Conservation (phyloP, 1,284 basidiomycete genomes). For the Golubevia pallescens region DNA sequence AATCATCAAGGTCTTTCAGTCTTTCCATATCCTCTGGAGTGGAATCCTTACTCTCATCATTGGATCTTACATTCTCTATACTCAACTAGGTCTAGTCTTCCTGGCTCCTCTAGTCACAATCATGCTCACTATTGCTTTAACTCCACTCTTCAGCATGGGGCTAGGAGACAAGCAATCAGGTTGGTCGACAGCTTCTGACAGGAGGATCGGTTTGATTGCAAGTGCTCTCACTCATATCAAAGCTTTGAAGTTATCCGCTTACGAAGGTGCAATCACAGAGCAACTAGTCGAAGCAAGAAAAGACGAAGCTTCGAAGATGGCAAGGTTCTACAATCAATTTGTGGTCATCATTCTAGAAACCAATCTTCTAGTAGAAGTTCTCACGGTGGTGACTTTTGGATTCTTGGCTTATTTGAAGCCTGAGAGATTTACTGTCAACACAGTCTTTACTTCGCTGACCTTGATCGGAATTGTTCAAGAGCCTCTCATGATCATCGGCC, state of each 20-base stretch:
- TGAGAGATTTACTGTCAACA: slow-evolving; percentile 29
- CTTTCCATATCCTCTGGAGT: slow-evolving; percentile 23
- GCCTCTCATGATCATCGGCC: slow-evolving; percentile 29
- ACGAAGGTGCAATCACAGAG: slow-evolving; percentile 24
- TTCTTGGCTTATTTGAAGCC: slow-evolving; percentile 22
- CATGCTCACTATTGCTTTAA: slow-evolving; percentile 19
- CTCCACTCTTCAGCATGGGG: slow-evolving; percentile 21
- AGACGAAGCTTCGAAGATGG: slow-evolving; percentile 22
- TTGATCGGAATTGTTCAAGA: slow-evolving; percentile 25
- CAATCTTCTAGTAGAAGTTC: slow-evolving; percentile 23
- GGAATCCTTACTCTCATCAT: slow-evolving; percentile 25
- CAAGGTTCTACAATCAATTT: slow-evolving; percentile 14
- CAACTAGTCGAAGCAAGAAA: slow-evolving; percentile 24
- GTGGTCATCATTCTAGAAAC: slow-evolving; percentile 22
- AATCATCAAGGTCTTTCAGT: slow-evolving; percentile 16
- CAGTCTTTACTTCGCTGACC: slow-evolving; percentile 37
- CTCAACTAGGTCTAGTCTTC: slow-evolving; percentile 30
- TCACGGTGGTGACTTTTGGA: slow-evolving; percentile 28
- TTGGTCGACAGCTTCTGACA: slow-evolving; percentile 31
- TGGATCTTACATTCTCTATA: slow-evolving; percentile 33
- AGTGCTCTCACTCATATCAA: slow-evolving; percentile 30
- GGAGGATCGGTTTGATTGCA: slow-evolving; percentile 27
- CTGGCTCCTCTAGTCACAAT: slow-evolving; percentile 28
- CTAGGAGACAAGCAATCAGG: slow-evolving; percentile 23
- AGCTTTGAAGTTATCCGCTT: slow-evolving; percentile 46